Evolutionary conservation across 441 rosid genomes (phyloP).

Genomic region (Adansonia gregorii): DNA sequence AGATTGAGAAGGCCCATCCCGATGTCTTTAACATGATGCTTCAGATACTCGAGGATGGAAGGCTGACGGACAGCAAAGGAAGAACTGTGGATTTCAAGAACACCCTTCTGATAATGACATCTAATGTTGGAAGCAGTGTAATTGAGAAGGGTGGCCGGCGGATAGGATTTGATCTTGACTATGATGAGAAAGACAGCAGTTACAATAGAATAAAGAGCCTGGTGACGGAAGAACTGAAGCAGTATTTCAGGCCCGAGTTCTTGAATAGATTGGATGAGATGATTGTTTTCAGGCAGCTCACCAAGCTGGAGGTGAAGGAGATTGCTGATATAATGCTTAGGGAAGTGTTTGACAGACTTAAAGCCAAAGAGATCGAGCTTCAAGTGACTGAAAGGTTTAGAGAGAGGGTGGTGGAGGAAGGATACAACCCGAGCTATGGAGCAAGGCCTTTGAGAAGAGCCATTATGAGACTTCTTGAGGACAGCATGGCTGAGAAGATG

Average conservation of each 20-base stretch:
- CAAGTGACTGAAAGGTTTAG: constrained; percentile 93
- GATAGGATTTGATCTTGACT: constrained; percentile 92
- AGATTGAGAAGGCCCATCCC: constrained; percentile 97
- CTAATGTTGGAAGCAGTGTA: constrained; percentile 94
- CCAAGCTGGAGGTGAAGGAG: constrained; percentile 90
- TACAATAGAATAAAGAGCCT: constrained; percentile 91
- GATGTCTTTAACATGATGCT: constrained; percentile 99
- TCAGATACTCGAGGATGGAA: constrained; percentile 96
- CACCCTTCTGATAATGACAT: constrained; percentile 95
- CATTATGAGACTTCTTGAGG: constrained; percentile 92
- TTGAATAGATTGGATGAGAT: constrained; percentile 94
- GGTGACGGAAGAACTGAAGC: constrained; percentile 89
- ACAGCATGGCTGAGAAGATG: constrained; percentile 99
- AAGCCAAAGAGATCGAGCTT: constrained; percentile 83
- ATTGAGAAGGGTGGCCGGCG: constrained; percentile 91
- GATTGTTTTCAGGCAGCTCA: constrained; percentile 96
- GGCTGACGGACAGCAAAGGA: constrained; percentile 97
- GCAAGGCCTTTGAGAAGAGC: constrained; percentile 98
- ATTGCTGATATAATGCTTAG: constrained; percentile 91
- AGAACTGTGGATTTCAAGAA: constrained; percentile 97
- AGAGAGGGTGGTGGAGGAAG: constrained; percentile 93
- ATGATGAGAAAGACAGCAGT: constrained; percentile 89
- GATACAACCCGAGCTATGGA: constrained; percentile 93
- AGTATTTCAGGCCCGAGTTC: constrained; percentile 93
- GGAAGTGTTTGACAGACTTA: constrained; percentile 83